Base-by-base conservation (phyloP, 31 red algal species). In the Asparagopsis taxiformis region DNA sequence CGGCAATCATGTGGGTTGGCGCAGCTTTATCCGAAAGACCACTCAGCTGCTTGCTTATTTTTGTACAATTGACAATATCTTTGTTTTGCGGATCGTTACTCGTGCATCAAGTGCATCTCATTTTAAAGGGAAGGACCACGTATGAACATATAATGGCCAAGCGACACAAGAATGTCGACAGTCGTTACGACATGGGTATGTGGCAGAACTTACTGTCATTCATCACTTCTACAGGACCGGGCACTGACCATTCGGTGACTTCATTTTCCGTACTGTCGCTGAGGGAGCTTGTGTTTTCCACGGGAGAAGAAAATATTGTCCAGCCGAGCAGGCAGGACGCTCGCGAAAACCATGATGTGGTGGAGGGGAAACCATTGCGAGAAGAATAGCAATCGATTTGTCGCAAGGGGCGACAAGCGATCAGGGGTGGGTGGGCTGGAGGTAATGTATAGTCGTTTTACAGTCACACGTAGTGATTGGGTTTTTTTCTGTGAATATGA, bases 71-170 rank as follows among this genome's bases (percentile, higher is more conserved):
- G 31, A 17, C 52, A 6, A 48, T 89, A 10, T 61, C 72, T 13
- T 21, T 74, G 31, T 89, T 89, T 58, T 72, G 68, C 36, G 65
- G 59, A 13, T 43, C 66, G 74, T 74, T 89, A 19, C 70, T 79
- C 36, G 22, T 57, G 20, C 54, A 55, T n/a, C 75, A 79, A 28
- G 35, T 78, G 26, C 51, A 73, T 41, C 67, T 80, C 3, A 73
- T 89, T 16, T 21, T 52, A 2, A 63, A 43, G 34, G 68, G 75
- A 31, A 6, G 56, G 37, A 87, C 82, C 31, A 87, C 82, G 0
- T 77, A 76, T 35, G 82, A 75, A 44, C 62, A 75, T 13, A 34
- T 87, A 35, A 68, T 64, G 21, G 66, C 65, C 15, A 62, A 39
- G n/a, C 31, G 65, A 29, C 41, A 79, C 29, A 55, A 79, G 30